Base-by-base conservation (phyloP, 148 eudicot genomes). In the Vaccinium macrocarpon region DNA sequence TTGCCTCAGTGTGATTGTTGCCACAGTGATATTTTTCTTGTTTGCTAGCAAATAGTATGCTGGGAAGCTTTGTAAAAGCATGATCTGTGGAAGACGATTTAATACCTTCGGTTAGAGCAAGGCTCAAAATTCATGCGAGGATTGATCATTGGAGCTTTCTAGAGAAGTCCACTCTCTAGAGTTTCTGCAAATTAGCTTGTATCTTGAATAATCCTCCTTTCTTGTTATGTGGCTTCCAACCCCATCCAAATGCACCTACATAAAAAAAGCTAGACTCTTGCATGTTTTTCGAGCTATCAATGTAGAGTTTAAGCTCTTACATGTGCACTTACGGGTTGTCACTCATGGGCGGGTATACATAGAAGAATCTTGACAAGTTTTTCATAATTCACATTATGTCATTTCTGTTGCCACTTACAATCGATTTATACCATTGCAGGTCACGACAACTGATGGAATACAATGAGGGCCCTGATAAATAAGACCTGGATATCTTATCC, bases 401-500 rank as follows among this genome's bases (percentile, higher is more conserved):
- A 21, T 78, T 84, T 56, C 25, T 13, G 16, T 50, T 9, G 46
- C 49, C 50, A 32, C 53, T 57, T 29, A 73, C 11, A 35, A 72
- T 55, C 53, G 2, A 11, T 73, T 21, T 57, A 56, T 83, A 62
- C 68, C 73, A 32, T 25, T 89, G 86, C 91, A 92, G 92, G 90
- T 87, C 88, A 50, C 87, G 89, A 76, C 90, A 88, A 56, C 84
- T 90, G 83, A 86, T 83, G 87, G 91, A 92, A 82, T 88, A 83
- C 74, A 86, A 83, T 7, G 88, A 89, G 49, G 83, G 74, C 66
- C 81, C 82, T 6, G 87, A 88, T 32, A 86, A 85, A 59, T 90
- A 83, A 88, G 85, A 86, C 80, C 25, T 74, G 4, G 72, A 29
- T 77, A 52, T 55, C 82, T 73, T 72, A 55, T 76, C 79, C 25